Base-by-base conservation (phyloP, 2,329 filamentous ascomycete species). In the Talaromyces albobiverticillius region DNA sequence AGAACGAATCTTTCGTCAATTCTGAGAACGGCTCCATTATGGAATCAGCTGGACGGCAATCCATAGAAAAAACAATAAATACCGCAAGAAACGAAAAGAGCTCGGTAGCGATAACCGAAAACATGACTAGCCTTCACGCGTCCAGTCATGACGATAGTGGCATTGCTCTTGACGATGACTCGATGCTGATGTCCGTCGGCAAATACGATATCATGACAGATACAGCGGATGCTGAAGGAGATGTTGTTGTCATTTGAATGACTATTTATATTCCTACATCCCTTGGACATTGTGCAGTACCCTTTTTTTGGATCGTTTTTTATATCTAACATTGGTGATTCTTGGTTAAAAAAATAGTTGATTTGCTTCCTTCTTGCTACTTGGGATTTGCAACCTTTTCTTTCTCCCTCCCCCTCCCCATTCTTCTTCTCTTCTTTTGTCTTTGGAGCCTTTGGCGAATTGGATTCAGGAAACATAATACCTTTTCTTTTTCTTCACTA, bases 91-190 rank as follows among this genome's bases (percentile, higher is more conserved):
- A n/a, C 41, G 45, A 47, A 14, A 51, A 51, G 22, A 46, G 20
- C 4, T 9, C 38, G n/a, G 46, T 31, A 3, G 68, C 76, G 43
- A 76, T 79, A 22, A 64, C 75, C 55, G 78, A 79, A 54, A 72
- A 74, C 40, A 61, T 66, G 16, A 48, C 63, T 9, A 60, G 54
- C 23, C 67, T 71, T 46, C 66, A 68, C 57, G 61, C 62, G 6
- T 60, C 66, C 14, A 71, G 70, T 55, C 72, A 86, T 57, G 87
- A 90, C 60, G 88, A 90, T 60, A 90, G 87, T 63, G 87, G 86
- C 1, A 90, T 90, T 57, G 86, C 86, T 26, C 86, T 90, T 62
- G 74, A 74, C 41, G 71, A 75, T 25, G 73, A 76, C 50, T 71
- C 73, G 4, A 70, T 73, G 60, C 58, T 74, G 53, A 69, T 74